A percentile compares a stretch with the other conserved stretches of the same genome.
Evolutionary conservation across 805 yeast species (phyloP).

Genomic region (Cyberlindnera xylosilytica): DNA sequence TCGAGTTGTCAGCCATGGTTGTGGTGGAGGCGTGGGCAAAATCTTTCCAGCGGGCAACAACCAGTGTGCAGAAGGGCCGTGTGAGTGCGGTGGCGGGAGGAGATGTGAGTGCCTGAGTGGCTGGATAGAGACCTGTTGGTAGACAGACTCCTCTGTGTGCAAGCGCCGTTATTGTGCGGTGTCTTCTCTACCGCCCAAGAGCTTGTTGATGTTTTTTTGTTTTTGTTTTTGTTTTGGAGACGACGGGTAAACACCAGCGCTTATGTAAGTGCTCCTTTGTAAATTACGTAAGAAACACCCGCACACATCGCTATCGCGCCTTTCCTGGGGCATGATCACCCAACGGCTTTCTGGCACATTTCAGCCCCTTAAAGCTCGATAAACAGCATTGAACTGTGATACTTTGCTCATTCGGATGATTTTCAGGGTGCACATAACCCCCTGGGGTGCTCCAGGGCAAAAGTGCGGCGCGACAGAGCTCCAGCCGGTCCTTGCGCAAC

Average conservation of each 20-base stretch:
- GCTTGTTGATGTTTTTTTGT: conserved; percentile 15
- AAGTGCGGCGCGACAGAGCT: neutral
- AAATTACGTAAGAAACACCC: conserved; percentile 1
- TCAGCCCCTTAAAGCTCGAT: too few relatives aligned
- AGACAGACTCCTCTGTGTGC: neutral
- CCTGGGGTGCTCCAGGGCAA: too few relatives aligned
- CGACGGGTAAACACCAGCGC: conserved; percentile 3
- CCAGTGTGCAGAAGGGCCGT: conserved; percentile 34
- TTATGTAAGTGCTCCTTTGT: neutral
- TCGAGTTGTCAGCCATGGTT: conserved; percentile 11
- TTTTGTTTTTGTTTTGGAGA: conserved; percentile 13
- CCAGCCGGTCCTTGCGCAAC: neutral
- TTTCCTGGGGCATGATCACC: neutral
- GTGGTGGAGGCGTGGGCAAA: neutral
- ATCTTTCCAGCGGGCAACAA: conserved; percentile 41
- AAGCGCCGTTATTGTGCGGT: conserved; percentile 2
- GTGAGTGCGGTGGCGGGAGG: neutral
- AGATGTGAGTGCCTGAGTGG: neutral
- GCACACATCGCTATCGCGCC: conserved; percentile 1
- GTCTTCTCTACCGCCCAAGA: neutral
- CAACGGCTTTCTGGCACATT: too few relatives aligned
- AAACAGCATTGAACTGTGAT: too few relatives aligned
- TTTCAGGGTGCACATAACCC: too few relatives aligned
- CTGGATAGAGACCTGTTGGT: neutral
- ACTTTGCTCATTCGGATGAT: too few relatives aligned